phyloP scores from a whole-genome alignment of 2,329 filamentous ascomycete species.

The Rhynchosporium secalis region DNA sequence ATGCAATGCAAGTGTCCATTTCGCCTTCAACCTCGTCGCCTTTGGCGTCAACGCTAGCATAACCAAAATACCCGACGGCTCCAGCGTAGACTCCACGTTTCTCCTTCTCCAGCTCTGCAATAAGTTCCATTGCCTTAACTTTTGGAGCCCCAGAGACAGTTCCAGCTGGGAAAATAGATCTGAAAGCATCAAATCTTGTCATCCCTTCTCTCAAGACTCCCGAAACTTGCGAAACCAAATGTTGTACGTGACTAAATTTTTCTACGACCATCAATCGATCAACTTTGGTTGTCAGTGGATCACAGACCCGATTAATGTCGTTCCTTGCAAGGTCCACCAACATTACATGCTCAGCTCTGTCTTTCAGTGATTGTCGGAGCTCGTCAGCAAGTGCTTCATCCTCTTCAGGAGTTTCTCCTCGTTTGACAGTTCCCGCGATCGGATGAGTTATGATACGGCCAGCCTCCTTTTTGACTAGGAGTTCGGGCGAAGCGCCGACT shows the following conservation, averaged over 20 bases:
- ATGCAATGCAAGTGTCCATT: conserved; percentile 81
- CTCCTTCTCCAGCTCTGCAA: conserved; percentile 89
- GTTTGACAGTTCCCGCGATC: conserved; percentile 92
- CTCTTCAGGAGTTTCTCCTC: conserved; percentile 77
- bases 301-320: conserved; percentile 93
- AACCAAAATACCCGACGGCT: conserved; percentile 95
- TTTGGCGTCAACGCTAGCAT: conserved; percentile 66
- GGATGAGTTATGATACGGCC: conserved; percentile 93
- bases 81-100: conserved; percentile 95
- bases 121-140: conserved; percentile 94
- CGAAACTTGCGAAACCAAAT: conserved; percentile 93
- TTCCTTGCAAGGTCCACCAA: conserved; percentile 93
- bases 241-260: conserved; percentile 95
- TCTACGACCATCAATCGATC: conserved; percentile 94
- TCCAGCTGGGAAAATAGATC: conserved; percentile 94
- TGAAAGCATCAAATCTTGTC: conserved; percentile 92
- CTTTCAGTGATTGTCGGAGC: conserved; percentile 79
- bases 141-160: conserved; percentile 96
- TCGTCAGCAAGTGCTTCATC: conserved; percentile 78
- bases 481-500: conserved; percentile 89
- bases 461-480: conserved; percentile 86
- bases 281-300: conserved; percentile 84
- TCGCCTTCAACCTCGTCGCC: conserved; percentile 70
- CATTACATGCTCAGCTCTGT: conserved; percentile 96
- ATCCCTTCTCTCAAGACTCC: conserved; percentile 80